Evolutionary conservation across 306 rosid species (phyloP), one percentile per base, ranked within the genome.

Genomic region (Dalbergia oliveri): DNA sequence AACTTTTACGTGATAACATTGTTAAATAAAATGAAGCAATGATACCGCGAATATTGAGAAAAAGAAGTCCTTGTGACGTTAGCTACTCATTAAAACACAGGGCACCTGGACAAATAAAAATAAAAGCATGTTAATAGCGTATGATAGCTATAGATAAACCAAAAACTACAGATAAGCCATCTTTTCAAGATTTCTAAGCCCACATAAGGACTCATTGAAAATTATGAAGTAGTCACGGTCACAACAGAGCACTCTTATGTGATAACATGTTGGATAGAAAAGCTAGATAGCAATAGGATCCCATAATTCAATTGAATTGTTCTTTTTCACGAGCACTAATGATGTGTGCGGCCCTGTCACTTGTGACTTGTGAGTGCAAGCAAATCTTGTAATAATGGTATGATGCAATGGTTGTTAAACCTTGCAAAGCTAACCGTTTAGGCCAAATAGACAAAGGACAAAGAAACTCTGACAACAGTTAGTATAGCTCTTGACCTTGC

Each of bases 391-490:
- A 35, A 61, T 75, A 39, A 75, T 64, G 43, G 2, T 9, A 65
- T 65, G 21, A 31, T 49, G 59, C 60, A 49, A 31, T 49, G 35
- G 72, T 63, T 49, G 80, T 64, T 49, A 76, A 75, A n/a, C 43
- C 19, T 47, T 76, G 37, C 23, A 31, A 2, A 64, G 14, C 15
- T 1, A 45, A 62, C 50, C 23, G 21, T 62, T 58, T 45, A 1
- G 49, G 58, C 26, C n/a, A 4, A 61, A n/a, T 11, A 11, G 39
- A 37, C 19, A 45, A 47, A 34, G 53, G 63, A 76, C 53, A 76
- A 49, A 43, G 6, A 75, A 47, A 47, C 37, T 64, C 71, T 63
- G 21, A 18, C 72, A 33, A 63, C 4, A 14, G 53, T 62, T 61
- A n/a, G 49, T 23, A 3, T 51, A 4, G 39, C 50, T 1, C 31